Evolutionary conservation across 2,329 filamentous ascomycete species (phyloP), one percentile per base, ranked within the genome.

Genomic region (Leptodontidium sp.): DNA sequence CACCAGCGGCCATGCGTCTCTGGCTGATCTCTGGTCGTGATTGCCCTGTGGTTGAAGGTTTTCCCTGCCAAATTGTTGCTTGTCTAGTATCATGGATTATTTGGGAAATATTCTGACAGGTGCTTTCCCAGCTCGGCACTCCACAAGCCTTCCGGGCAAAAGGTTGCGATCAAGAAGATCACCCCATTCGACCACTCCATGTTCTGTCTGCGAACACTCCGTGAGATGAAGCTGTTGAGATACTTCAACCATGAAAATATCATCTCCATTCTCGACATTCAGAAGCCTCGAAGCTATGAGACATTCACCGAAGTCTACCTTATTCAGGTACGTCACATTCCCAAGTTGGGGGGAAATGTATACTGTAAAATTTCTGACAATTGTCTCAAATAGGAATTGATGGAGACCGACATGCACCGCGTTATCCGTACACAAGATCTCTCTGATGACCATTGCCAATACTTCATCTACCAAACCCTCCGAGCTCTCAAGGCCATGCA

Each of bases 161-260:
- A 98, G 84, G 96, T 99, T 70, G 96, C 96, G 70, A 99, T 99
- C 86, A 99, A 99, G 87, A 99, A 99, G 88, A 99, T 99, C 78
- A 98, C 94, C 0, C 96, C 96, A 6, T 99, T 99, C 82, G 96
- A 99, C 79, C 96, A 98, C 81, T 97, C 94, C 80, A 98, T 98
- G 94, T 98, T 98, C 86, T 98, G 95, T 81, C 84, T 99, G 77
- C 88, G 96, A 80, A 99, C 96, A 0, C 86, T 99, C 74, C 94
- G 96, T 81, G 96, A 99, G 84, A 99, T 99, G 96, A 99, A 99
- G 88, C 87, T 99, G 68, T 85, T 99, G 78, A 89, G 96, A 77
- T 98, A 99, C 84, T 99, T 99, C 86, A 99, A 98, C 84, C 96
- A 99, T 80, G 96, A 99, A 84, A 99, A 99, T 83, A 98, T 99